A percentile compares a stretch with the other conserved stretches of the same genome.
Evolutionary conservation across 257 asterid genomes (phyloP).

Genomic region (Striga asiatica): DNA sequence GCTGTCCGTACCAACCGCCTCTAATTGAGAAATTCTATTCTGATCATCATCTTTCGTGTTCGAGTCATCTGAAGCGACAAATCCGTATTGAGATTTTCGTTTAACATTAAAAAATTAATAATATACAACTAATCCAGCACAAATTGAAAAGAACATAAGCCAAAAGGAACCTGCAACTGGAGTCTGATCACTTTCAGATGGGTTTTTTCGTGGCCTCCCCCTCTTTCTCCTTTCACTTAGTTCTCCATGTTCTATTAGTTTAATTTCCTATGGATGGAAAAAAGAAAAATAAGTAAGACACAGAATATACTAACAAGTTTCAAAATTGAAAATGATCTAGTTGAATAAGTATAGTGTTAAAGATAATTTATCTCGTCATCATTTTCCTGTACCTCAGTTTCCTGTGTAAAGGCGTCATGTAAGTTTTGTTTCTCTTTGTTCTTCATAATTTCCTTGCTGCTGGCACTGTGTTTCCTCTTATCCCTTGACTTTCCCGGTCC

Average conservation of each 20-base stretch:
- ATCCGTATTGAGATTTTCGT: too few relatives aligned
- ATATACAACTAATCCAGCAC: not conserved
- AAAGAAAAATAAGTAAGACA: too few relatives aligned
- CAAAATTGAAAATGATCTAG: not conserved
- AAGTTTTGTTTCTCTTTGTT: constrained; percentile 22
- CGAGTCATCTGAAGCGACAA: constrained; percentile 15
- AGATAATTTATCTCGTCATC: constrained; percentile 1
- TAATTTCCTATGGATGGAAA: constrained; percentile 31
- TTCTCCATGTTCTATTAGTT: constrained; percentile 20
- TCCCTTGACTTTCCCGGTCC: constrained; percentile 21
- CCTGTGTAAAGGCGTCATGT: constrained; percentile 16
- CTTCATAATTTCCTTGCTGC: constrained; percentile 19
- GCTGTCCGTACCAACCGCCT: constrained; percentile 7
- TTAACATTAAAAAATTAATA: too few relatives aligned
- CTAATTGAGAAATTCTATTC: constrained; percentile 20
- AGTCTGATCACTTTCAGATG: too few relatives aligned
- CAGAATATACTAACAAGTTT: not conserved
- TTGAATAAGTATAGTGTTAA: constrained; percentile 11
- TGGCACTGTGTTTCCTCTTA: constrained; percentile 14
- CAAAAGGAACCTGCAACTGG: constrained; percentile 22
- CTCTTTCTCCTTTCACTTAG: constrained; percentile 26
- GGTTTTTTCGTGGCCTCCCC: constrained; percentile 58
- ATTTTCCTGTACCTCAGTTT: constrained; percentile 40
- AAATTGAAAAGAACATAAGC: constrained; percentile 4
- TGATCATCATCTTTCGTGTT: constrained; percentile 21